Evolutionary conservation across 306 rosid genomes (phyloP).

Genomic region (Acacia crassicarpa): DNA sequence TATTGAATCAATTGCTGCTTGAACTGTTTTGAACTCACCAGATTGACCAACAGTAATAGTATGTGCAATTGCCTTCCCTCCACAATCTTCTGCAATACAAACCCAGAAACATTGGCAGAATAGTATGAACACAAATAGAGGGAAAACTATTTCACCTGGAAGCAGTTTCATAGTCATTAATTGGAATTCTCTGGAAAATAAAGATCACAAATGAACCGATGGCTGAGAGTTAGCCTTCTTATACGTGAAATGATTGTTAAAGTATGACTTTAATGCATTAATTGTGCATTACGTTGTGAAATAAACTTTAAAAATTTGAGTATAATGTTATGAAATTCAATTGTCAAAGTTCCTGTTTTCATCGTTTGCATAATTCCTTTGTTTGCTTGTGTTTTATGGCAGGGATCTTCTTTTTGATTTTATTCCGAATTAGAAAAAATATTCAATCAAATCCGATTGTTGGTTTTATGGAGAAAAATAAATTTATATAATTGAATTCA

Average conservation of each 20-base stretch:
- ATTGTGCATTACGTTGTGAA: background rate
- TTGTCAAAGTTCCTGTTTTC: no score
- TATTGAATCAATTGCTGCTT: slow-evolving; percentile 52
- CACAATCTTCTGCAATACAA: background rate
- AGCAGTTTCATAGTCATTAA: no score
- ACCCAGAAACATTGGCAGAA: background rate
- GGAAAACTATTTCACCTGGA: background rate
- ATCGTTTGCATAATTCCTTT: no score
- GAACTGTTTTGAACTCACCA: slow-evolving; percentile 35
- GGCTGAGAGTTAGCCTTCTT: background rate
- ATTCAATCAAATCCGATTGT: no score
- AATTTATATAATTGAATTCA: no score
- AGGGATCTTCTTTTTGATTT: no score
- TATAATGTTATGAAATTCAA: no score
- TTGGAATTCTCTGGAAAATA: background rate
- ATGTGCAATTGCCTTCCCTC: background rate
- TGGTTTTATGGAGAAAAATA: no score
- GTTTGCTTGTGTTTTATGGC: no score
- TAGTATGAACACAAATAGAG: background rate
- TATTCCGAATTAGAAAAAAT: no score
- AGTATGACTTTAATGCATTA: background rate
- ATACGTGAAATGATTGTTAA: background rate
- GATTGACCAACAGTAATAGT: slow-evolving; percentile 30
- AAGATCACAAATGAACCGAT: background rate
- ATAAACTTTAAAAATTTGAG: background rate